Base-by-base conservation (phyloP, 2,329 filamentous ascomycete species). In the Elsinoe arachidis region DNA sequence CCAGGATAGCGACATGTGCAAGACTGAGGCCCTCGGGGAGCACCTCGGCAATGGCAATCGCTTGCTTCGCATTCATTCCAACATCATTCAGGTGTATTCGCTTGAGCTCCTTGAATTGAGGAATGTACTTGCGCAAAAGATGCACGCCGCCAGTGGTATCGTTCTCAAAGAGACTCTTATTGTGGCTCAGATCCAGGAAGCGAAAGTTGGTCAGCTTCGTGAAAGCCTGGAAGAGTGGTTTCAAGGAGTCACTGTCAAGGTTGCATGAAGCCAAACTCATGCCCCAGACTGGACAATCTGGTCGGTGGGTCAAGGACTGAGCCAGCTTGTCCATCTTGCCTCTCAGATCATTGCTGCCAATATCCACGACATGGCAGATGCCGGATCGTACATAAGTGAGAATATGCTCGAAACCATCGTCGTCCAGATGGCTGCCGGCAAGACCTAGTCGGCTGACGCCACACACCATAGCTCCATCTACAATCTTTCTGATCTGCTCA, bases 181-280 rank as follows among this genome's bases (percentile, higher is more conserved):
- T 97, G 66, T 96, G 90, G 4, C 90, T 96, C 35, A 99, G 76
- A 69, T 97, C 93, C 59, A 99, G 83, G 68, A 96, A 96, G 17
- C 88, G 84, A 67, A 96, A 86, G 61, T 86, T 82, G 1, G 79
- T 78, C 57, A 96, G 75, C 62, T 79, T 82, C 23, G 80, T 78
- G 56, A 97, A 73, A 5, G 82, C 82, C 3, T 90, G 89, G 53
- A 97, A 79, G 11, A 97, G 76, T 56, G 83, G 81, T 70, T 82
- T 86, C 19, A 97, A 75, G 10, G 86, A 84, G 0, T 82, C 77
- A 0, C 90, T 85, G 3, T 80, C 83, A 56, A 99, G 76, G 58
- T 89, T 88, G 73, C 91, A 96, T 64, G 90, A 86, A 1, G 90
- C 89, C 61, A 99, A 73, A 69, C 90, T 92, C 54, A 99, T 74